Conservation (phyloP, 164 flowering plant genomes). For the Aristolochia contorta region DNA sequence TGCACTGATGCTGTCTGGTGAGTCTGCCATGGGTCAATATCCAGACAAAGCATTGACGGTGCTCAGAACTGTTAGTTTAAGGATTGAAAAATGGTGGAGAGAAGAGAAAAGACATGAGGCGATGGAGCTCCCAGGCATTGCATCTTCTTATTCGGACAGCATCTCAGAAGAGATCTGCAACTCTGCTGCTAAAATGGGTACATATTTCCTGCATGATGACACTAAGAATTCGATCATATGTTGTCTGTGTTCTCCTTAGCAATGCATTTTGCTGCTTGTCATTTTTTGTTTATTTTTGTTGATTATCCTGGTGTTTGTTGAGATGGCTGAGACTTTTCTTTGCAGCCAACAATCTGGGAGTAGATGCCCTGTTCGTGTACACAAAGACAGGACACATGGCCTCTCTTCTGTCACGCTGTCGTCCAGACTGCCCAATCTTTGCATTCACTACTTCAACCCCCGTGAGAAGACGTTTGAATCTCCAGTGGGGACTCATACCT, state of each 20-base stretch:
- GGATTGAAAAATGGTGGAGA: constrained; percentile 96
- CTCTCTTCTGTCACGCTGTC: constrained; percentile 86
- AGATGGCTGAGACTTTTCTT: neutral
- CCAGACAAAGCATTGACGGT: constrained; percentile 91
- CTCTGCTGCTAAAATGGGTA: constrained; percentile 98
- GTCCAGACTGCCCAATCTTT: constrained; percentile 97
- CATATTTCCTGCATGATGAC: constrained; percentile 8
- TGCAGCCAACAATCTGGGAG: constrained; percentile 88
- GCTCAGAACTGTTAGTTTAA: constrained; percentile 76
- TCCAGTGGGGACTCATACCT: constrained; percentile 94
- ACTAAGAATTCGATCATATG: no score
- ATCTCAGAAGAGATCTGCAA: constrained; percentile 94
- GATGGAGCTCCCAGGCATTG: constrained; percentile 53
- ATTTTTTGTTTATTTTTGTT: no score
- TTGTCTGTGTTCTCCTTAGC: no score
- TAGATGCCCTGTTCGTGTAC: constrained; percentile 87
- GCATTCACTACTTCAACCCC: constrained; percentile 77
- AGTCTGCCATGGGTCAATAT: constrained; percentile 95
- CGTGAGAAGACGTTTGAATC: constrained; percentile 75
- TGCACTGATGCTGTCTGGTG: constrained; percentile 98
- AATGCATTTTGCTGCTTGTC: no score
- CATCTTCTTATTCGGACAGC: constrained; percentile 64
- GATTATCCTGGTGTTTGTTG: neutral
- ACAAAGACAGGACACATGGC: constrained; percentile 92
- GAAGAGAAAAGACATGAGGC: constrained; percentile 78